A percentile compares a stretch with the other conserved stretches of the same genome.
phyloP scores from a whole-genome alignment of 768 basidiomycete species.

The Trametes punicea region DNA sequence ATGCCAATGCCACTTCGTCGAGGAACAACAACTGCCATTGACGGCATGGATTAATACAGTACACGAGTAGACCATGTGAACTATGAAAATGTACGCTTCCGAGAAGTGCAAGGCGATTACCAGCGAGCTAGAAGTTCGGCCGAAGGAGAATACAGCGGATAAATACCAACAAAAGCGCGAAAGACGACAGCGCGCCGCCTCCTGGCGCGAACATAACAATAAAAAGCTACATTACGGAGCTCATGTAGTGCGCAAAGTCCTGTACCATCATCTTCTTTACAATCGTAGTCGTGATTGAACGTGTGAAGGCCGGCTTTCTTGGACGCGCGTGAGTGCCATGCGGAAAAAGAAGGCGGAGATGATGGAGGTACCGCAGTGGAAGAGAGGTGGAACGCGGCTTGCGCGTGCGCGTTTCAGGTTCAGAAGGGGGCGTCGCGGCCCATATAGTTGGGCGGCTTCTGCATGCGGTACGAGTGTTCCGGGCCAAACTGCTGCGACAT shows the following conservation, averaged over 20 bases:
- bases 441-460: conserved; percentile 12
- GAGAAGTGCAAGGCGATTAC: conserved; percentile 1
- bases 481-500: conserved; percentile 15
- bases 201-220: background rate
- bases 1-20: background rate
- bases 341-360: background rate
- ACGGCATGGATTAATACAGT: conserved; percentile 17
- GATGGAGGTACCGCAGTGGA: background rate
- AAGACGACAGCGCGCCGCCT: background rate
- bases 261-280: conserved; percentile 8
- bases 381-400: background rate
- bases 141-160: conserved; percentile 15
- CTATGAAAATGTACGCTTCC: conserved; percentile 17
- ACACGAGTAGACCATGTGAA: conserved; percentile 8
- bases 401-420: conserved; percentile 4
- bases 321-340: background rate
- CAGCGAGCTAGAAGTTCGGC: conserved; percentile 3
- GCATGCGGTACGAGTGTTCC: conserved; percentile 17
- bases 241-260: conserved; percentile 11
- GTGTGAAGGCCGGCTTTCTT: background rate
- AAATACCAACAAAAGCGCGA: conserved; percentile 12
- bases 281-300: conserved; percentile 4
- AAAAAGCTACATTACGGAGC: background rate
- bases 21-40: conserved; percentile 16
- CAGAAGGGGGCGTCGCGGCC: conserved; percentile 7